A percentile compares a stretch with the other conserved stretches of the same genome.
phyloP scores from a whole-genome alignment of 257 asterid genomes.

The Solanum gracilifrons region DNA sequence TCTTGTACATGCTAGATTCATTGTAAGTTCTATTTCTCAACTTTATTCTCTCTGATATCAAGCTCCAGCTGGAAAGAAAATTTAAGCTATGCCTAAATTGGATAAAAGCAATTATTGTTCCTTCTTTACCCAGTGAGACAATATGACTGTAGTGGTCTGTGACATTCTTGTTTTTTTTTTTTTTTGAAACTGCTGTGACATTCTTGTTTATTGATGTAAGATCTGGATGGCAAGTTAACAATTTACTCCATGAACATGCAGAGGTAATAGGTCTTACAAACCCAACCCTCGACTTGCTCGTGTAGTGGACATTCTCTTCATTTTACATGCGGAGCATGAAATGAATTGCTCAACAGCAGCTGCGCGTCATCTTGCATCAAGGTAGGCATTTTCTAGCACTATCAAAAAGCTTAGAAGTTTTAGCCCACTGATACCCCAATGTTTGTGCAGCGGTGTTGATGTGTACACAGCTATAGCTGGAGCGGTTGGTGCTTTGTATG shows the following conservation, averaged over 20 bases:
- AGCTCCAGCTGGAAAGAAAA: neutral
- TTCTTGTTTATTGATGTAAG: neutral
- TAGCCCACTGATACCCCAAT: neutral
- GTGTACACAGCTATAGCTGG: slow-evolving; percentile 97
- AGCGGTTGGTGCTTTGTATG: slow-evolving; percentile 98
- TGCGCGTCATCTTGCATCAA: slow-evolving; percentile 94
- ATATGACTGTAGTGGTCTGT: neutral
- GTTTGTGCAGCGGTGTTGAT: slow-evolving; percentile 78
- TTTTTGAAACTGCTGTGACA: too few species aligned
- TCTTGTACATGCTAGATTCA: slow-evolving; percentile 98
- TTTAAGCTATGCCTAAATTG: neutral
- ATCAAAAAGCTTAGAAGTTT: neutral
- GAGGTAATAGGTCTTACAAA: slow-evolving; percentile 81
- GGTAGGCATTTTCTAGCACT: slow-evolving; percentile 28
- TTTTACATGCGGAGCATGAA: slow-evolving; percentile 95
- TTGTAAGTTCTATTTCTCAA: slow-evolving; percentile 39
- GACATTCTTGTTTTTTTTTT: neutral
- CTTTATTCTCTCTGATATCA: neutral
- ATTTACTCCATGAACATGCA: slow-evolving; percentile 20
- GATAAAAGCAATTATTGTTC: neutral
- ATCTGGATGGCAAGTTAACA: neutral
- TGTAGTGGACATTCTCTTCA: slow-evolving; percentile 80
- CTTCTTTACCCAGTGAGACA: neutral
- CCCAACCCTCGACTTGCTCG: slow-evolving; percentile 98
- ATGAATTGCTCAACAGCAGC: slow-evolving; percentile 99